phyloP scores from a whole-genome alignment of 805 yeast species.

The Deakozyma indianensis region DNA sequence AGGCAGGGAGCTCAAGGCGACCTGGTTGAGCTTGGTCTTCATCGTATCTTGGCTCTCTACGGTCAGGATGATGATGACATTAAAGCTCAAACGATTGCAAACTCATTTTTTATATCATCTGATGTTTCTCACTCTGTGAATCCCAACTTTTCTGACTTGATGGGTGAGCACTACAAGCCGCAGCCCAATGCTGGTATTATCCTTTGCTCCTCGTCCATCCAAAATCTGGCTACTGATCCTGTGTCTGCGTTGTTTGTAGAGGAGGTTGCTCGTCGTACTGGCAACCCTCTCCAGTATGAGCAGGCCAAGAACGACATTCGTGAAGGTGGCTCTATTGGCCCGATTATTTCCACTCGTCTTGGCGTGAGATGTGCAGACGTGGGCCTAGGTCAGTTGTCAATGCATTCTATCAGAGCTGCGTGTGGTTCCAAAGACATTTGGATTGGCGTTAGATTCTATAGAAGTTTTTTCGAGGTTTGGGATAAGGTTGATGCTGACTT shows the following conservation, averaged over 20 bases:
- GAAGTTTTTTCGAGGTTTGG: constrained; percentile 58
- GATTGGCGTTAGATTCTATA: constrained; percentile 56
- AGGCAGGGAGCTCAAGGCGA: constrained; percentile 79
- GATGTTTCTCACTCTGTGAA: constrained; percentile 74
- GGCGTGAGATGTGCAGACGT: constrained; percentile 50
- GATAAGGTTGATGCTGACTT: constrained; percentile 30
- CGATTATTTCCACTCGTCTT: constrained; percentile 24
- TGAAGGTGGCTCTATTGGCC: constrained; percentile 86
- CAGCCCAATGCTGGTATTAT: constrained; percentile 65
- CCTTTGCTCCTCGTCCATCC: constrained; percentile 61
- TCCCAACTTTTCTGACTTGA: constrained; percentile 47
- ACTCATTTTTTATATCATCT: constrained; percentile 66
- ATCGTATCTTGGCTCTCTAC: constrained; percentile 24
- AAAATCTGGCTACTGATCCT: constrained; percentile 72
- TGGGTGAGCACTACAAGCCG: constrained; percentile 68
- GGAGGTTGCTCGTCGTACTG: constrained; percentile 51
- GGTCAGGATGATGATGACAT: constrained; percentile 20
- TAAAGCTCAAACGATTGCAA: constrained; percentile 41
- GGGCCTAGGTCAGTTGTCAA: constrained; percentile 72
- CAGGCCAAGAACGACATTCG: constrained; percentile 76
- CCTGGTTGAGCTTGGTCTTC: constrained; percentile 47
- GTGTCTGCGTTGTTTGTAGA: constrained; percentile 58
- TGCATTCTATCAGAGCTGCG: constrained; percentile 79
- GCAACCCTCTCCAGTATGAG: constrained; percentile 58
- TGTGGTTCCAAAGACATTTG: constrained; percentile 69